Conservation (phyloP, 1,284 basidiomycete species). For the Ganoderma lingzhi region DNA sequence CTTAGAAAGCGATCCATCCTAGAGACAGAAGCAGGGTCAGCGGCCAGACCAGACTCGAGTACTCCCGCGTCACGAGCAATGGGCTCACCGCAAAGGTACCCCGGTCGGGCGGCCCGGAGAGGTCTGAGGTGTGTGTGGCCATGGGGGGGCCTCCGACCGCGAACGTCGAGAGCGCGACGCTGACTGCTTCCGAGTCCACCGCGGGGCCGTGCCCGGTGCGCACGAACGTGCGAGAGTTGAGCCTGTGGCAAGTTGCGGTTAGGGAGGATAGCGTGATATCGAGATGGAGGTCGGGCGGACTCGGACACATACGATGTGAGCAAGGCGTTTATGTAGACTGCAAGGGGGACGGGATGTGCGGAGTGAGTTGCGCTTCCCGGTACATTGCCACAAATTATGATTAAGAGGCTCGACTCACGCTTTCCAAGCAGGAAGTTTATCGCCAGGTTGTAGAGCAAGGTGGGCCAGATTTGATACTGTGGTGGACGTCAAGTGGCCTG, state of each 20-base stretch:
- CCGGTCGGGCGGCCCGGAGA: neutral
- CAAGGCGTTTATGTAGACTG: constrained; percentile 1
- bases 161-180: neutral
- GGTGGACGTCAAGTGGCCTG: neutral
- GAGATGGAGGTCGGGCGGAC: neutral
- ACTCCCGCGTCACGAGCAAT: too few relatives aligned
- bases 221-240: neutral
- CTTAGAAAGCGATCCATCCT: too few relatives aligned
- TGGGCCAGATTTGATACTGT: neutral
- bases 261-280: neutral
- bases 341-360: neutral
- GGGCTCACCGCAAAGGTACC: neutral
- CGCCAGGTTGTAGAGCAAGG: neutral
- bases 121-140: neutral
- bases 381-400: neutral
- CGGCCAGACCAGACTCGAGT: too few relatives aligned
- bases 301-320: neutral
- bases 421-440: constrained; percentile 3
- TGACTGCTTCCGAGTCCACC: neutral
- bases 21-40: too few relatives aligned
- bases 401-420: neutral
- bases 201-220: neutral
- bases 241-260: neutral
- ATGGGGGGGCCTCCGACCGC: neutral
- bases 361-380: neutral